Evolutionary conservation across 2,329 filamentous ascomycete genomes (phyloP).

Genomic region (Xylaria hypoxylon): DNA sequence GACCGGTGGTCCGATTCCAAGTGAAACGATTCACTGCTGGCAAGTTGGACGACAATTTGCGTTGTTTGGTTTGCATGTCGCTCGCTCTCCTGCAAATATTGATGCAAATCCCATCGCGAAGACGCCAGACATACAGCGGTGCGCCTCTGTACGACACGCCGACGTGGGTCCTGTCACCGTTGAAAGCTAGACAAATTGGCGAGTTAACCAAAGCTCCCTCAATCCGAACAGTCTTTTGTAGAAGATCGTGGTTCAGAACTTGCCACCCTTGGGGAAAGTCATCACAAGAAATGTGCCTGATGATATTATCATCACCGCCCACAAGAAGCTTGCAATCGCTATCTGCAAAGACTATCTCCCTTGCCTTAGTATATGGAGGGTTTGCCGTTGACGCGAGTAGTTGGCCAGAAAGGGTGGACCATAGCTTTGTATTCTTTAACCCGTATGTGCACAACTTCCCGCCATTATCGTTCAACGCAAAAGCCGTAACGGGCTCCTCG

Average conservation of each 20-base stretch:
- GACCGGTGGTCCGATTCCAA: constrained; percentile 42
- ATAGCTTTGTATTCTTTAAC: constrained; percentile 28
- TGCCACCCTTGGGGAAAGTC: constrained; percentile 6
- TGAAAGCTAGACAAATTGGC: constrained; percentile 20
- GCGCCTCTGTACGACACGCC: constrained; percentile 22
- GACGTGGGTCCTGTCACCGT: constrained; percentile 10
- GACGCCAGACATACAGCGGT: constrained; percentile 18
- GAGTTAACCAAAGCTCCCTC: not conserved
- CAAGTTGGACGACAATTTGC: constrained; percentile 30
- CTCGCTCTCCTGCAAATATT: constrained; percentile 26
- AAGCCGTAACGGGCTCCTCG: constrained; percentile 9
- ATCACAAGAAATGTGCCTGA: not conserved
- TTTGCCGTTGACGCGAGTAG: constrained; percentile 11
- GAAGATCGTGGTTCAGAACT: not conserved
- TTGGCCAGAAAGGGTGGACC: constrained; percentile 25
- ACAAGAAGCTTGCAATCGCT: constrained; percentile 9
- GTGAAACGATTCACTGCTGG: constrained; percentile 17
- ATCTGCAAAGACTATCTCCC: not conserved
- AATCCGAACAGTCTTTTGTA: constrained; percentile 10
- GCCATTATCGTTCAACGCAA: constrained; percentile 29
- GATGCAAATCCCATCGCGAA: constrained; percentile 20
- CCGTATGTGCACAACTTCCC: constrained; percentile 34
- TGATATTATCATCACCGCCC: constrained; percentile 16
- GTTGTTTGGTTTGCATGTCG: constrained; percentile 1
- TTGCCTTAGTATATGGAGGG: constrained; percentile 10